A percentile compares a stretch with the other conserved stretches of the same genome.
phyloP scores from a whole-genome alignment of 495 filamentous ascomycete genomes.

The Hypoxylon lienhwacheense region DNA sequence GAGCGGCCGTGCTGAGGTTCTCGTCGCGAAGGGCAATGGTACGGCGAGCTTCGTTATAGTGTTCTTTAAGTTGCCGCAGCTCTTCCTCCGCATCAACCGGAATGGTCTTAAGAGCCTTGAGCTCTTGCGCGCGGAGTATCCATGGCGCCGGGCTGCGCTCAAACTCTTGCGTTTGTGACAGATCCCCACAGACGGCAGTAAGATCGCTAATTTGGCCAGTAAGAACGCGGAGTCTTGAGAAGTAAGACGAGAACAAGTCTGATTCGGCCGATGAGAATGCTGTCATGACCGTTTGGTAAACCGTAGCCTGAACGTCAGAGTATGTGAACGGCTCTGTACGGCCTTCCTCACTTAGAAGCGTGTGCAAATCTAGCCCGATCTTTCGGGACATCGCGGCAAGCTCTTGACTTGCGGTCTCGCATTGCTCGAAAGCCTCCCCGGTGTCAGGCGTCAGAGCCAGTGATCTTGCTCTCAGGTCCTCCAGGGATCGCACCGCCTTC shows the following conservation, averaged over 20 bases:
- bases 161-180: constrained; percentile 82
- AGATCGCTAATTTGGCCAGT: constrained; percentile 71
- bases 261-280: constrained; percentile 55
- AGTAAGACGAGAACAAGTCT: constrained; percentile 68
- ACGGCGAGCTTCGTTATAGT: constrained; percentile 65
- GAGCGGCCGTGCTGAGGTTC: constrained; percentile 69
- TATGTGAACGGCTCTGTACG: constrained; percentile 68
- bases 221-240: constrained; percentile 65
- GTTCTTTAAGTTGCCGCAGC: constrained; percentile 71
- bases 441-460: constrained; percentile 70
- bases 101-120: constrained; percentile 75
- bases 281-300: constrained; percentile 58
- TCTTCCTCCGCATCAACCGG: constrained; percentile 80
- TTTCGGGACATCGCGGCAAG: constrained; percentile 68
- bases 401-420: constrained; percentile 63
- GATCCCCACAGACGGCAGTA: constrained; percentile 68
- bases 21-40: constrained; percentile 67
- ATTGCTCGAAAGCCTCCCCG: constrained; percentile 52
- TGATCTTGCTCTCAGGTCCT: constrained; percentile 76
- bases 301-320: constrained; percentile 62
- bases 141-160: constrained; percentile 74
- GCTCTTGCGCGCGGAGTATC: constrained; percentile 76
- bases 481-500: constrained; percentile 75
- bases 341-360: constrained; percentile 71
- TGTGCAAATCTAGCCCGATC: constrained; percentile 66